phyloP scores from a whole-genome alignment of 768 basidiomycete species.

The Boletus edulis region DNA sequence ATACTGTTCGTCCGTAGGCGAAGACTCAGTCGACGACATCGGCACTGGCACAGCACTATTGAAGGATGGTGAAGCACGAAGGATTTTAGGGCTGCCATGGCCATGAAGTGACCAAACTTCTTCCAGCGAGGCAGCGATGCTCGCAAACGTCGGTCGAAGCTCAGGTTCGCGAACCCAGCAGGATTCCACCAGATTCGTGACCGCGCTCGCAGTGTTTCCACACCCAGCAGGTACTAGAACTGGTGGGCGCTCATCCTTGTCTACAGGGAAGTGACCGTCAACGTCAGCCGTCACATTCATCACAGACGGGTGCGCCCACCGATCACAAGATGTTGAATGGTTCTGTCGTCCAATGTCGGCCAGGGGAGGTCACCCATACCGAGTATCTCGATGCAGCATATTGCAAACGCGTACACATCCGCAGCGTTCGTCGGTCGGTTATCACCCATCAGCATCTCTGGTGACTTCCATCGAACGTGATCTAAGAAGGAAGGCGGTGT shows the following conservation, averaged over 20 bases:
- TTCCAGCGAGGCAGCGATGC: conserved; percentile 46
- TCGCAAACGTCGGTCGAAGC: conserved; percentile 51
- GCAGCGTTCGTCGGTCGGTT: conserved; percentile 48
- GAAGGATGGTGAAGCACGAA: neutral
- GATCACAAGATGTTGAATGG: conserved; percentile 50
- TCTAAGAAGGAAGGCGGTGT: conserved; percentile 40
- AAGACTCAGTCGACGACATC: conserved; percentile 11
- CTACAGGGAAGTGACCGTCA: conserved; percentile 32
- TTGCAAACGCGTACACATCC: conserved; percentile 71
- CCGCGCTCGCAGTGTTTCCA: conserved; percentile 31
- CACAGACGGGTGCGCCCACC: conserved; percentile 33
- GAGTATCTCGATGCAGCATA: conserved; percentile 63
- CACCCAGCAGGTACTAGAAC: conserved; percentile 39
- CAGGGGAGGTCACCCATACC: conserved; percentile 63
- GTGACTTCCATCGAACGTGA: conserved; percentile 69
- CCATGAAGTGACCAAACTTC: conserved; percentile 42
- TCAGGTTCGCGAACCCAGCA: conserved; percentile 60
- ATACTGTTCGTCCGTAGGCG: conserved; percentile 24
- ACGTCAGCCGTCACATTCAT: conserved; percentile 2
- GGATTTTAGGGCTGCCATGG: neutral
- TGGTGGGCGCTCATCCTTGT: conserved; percentile 48
- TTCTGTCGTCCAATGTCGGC: conserved; percentile 47
- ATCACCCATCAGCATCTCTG: conserved; percentile 57
- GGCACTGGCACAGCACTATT: neutral
- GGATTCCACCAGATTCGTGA: conserved; percentile 42